Evolutionary conservation across 2,329 filamentous ascomycete genomes (phyloP).

Genomic region (Sporothrix pallida): DNA sequence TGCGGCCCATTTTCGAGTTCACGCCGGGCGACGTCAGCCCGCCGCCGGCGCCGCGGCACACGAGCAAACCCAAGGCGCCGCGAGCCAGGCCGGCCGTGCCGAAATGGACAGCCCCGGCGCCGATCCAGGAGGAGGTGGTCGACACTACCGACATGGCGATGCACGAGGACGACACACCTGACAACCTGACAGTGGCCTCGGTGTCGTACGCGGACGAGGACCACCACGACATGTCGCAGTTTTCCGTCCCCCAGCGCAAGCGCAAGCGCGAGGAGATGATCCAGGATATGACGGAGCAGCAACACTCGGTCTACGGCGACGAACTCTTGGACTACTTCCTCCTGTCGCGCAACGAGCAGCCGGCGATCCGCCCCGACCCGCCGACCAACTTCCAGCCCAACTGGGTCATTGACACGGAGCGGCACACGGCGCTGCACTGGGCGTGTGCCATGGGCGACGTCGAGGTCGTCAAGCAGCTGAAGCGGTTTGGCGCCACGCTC

Average conservation of each 20-base stretch:
- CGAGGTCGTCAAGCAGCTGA: conserved; percentile 85
- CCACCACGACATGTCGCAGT: conserved; percentile 71
- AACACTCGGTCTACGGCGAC: conserved; percentile 90
- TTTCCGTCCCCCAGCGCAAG: conserved; percentile 66
- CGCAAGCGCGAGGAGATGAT: conserved; percentile 73
- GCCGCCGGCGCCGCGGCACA: conserved; percentile 91
- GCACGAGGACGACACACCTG: conserved; percentile 79
- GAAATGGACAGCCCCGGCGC: conserved; percentile 58
- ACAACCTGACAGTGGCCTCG: conserved; percentile 81
- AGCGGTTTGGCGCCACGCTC: conserved; percentile 77
- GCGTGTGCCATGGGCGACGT: conserved; percentile 96
- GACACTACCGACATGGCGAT: conserved; percentile 46
- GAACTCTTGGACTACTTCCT: conserved; percentile 96
- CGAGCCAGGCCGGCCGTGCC: conserved; percentile 66
- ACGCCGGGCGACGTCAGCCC: conserved; percentile 84
- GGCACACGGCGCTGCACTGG: conserved; percentile 95
- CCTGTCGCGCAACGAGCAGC: conserved; percentile 78
- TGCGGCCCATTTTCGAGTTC: conserved; percentile 89
- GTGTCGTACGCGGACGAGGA: conserved; percentile 85
- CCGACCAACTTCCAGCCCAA: conserved; percentile 87
- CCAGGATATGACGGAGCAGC: conserved; percentile 73
- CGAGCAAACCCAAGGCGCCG: conserved; percentile 80
- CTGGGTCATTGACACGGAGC: conserved; percentile 89
- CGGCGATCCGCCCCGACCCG: conserved; percentile 74
- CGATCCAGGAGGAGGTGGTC: conserved; percentile 68